These are phyloP conservation scores for Candida koratica DNA, from an alignment of 805 yeast species.

Conservation along the genomic window DNA sequence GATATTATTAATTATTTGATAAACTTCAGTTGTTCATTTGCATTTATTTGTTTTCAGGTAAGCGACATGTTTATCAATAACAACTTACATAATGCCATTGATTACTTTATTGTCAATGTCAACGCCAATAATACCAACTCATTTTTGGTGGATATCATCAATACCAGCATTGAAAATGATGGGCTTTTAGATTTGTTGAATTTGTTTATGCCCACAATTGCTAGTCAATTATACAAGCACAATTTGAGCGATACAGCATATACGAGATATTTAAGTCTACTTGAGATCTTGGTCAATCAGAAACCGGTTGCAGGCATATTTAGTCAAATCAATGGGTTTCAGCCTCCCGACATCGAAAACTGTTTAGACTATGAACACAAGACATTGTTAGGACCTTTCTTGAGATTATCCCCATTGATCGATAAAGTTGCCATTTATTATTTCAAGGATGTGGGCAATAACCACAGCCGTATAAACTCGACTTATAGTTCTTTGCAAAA, in stretches of 20 bases:
- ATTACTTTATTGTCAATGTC: conserved; percentile 21
- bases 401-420: conserved; percentile 70
- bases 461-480: conserved; percentile 28
- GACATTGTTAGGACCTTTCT: conserved; percentile 73
- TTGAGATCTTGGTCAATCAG: conserved; percentile 53
- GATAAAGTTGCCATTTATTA: conserved; percentile 45
- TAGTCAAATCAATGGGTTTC: conserved; percentile 54
- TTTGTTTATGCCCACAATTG: conserved; percentile 45
- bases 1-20: conserved; percentile 46
- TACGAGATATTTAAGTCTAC: conserved; percentile 49
- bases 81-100: conserved; percentile 28
- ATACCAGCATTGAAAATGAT: conserved; percentile 64
- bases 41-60: conserved; percentile 62
- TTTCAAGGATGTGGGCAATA: conserved; percentile 25
- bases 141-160: conserved; percentile 54
- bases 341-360: conserved; percentile 31
- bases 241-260: conserved; percentile 52
- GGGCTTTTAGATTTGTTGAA: conserved; percentile 56
- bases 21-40: conserved; percentile 54
- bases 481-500: conserved; percentile 59
- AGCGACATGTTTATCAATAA: conserved; percentile 56
- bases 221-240: conserved; percentile 31
- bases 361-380: conserved; percentile 55
- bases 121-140: conserved; percentile 18
- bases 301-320: conserved; percentile 61